Base-by-base conservation (phyloP, 768 basidiomycete species). In the Lactarius quietus region DNA sequence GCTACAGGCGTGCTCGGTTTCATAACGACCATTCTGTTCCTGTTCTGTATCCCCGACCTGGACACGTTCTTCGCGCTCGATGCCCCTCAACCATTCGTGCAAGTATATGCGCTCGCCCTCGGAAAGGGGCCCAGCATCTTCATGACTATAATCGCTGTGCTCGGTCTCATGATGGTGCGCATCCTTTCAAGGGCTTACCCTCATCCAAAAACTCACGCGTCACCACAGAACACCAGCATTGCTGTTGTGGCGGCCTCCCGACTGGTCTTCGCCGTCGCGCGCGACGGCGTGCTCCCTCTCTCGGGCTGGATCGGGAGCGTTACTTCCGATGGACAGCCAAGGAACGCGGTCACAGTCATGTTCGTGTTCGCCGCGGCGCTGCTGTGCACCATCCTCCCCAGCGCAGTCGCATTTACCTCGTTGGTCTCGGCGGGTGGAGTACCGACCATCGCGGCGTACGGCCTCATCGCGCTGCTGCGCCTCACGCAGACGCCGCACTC, bases 71-170 rank as follows among this genome's bases (percentile, higher is more conserved):
- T 93, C 73, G 76, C 86, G 5, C 79, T 95, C 23, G 77, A 84
- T 33, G 92, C 93, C 0, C 94, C 94, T 0, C 93, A 97, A 72
- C 94, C 95, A 0, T 97, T 95, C 69, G 93, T 95, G 15, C 89
- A 88, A 70, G 81, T 97, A 15, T 96, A 95, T 73, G 87, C 87
- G 1, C 76, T 93, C 61, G 92, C 95, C 1, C 76, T 96, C 5
- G 94, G 94, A 8, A 87, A 83, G 72, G 86, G 85, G 15, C 86
- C 85, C 0, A 89, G 90, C 70, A 80, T 92, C 45, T 89, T 97
- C 73, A 95, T 96, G 94, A 94, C 92, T 6, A 76, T 86, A 56
- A 81, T 97, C 55, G 93, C 95, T 2, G 83, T 85, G 39, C 62
- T 95, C 36, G 94, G 95, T n/a, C 81, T 96, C 28, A 87, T 95